A percentile compares a stretch with the other conserved stretches of the same genome.
phyloP scores from a whole-genome alignment of 2,329 filamentous ascomycete species.

The Xylariales sp. region DNA sequence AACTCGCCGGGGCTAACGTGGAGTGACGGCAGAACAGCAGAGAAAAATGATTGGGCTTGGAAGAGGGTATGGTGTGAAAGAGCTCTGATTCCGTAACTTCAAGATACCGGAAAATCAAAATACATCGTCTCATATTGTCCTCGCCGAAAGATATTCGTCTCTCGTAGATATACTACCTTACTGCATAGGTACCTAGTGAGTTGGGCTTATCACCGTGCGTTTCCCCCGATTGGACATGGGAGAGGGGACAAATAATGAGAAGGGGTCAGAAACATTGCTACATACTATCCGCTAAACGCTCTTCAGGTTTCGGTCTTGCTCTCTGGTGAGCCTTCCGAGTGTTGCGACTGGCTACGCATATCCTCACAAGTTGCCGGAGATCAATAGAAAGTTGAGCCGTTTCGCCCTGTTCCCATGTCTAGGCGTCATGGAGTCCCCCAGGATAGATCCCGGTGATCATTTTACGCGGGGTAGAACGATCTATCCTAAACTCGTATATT shows the following conservation, averaged over 20 bases:
- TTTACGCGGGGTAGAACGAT: conserved; percentile 7
- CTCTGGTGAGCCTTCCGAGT: not conserved
- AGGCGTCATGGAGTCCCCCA: conserved; percentile 1
- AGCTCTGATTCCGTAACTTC: not conserved
- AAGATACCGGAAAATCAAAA: not conserved
- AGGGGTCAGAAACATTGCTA: not conserved
- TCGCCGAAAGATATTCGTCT: not conserved
- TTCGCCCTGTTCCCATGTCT: conserved; percentile 11
- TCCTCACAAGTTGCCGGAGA: not conserved
- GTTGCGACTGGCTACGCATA: conserved; percentile 23
- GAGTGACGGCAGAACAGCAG: not conserved
- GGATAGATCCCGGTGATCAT: conserved; percentile 32
- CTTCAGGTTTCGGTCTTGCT: not conserved
- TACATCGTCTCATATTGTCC: not conserved
- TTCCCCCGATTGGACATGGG: not conserved
- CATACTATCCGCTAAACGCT: conserved; percentile 3
- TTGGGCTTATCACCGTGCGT: not conserved
- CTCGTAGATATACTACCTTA: not conserved
- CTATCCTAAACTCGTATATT: not conserved
- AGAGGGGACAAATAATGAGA: not conserved
- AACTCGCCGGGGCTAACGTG: not conserved
- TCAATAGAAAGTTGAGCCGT: not conserved
- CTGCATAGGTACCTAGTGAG: no score
- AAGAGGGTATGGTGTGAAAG: not conserved
- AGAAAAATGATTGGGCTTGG: not conserved